Evolutionary conservation across 108 stramenopile species (phyloP).

Genomic region (Cyclostephanos tholiformis): DNA sequence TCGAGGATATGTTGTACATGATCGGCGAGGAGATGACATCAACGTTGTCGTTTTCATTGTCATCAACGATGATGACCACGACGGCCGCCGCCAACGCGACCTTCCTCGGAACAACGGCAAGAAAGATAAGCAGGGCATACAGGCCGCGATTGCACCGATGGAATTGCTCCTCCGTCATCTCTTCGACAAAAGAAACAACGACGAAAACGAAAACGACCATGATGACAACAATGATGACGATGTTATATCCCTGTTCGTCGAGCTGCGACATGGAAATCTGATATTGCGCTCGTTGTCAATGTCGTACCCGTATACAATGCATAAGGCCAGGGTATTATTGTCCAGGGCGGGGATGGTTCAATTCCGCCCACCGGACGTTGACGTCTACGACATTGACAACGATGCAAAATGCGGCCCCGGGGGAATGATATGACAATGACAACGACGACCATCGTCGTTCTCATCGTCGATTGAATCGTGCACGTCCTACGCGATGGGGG

Average conservation of each 20-base stretch:
- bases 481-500: conserved; percentile 60
- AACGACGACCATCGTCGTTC: conserved; percentile 23
- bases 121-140: too few species aligned
- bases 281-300: conserved; percentile 52
- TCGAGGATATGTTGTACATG: conserved; percentile 64
- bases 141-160: too few species aligned
- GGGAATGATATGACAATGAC: conserved; percentile 13
- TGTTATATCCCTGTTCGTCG: conserved; percentile 30
- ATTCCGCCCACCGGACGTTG: conserved; percentile 45
- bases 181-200: conserved; percentile 59
- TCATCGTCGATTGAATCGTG: too few species aligned
- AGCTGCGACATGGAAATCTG: too few species aligned
- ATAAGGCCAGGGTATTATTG: conserved; percentile 57
- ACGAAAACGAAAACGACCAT: too few species aligned
- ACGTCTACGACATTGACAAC: conserved; percentile 27
- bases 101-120: too few species aligned
- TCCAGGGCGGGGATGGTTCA: conserved; percentile 66
- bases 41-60: too few species aligned
- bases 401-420: too few species aligned
- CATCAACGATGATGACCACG: too few species aligned
- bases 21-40: conserved; percentile 50
- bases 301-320: conserved; percentile 38
- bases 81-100: not conserved
- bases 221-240: conserved; percentile 46
- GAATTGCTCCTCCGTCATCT: too few species aligned